phyloP scores from a whole-genome alignment of 2,329 filamentous ascomycete genomes.

The Aspergillus alliaceus region DNA sequence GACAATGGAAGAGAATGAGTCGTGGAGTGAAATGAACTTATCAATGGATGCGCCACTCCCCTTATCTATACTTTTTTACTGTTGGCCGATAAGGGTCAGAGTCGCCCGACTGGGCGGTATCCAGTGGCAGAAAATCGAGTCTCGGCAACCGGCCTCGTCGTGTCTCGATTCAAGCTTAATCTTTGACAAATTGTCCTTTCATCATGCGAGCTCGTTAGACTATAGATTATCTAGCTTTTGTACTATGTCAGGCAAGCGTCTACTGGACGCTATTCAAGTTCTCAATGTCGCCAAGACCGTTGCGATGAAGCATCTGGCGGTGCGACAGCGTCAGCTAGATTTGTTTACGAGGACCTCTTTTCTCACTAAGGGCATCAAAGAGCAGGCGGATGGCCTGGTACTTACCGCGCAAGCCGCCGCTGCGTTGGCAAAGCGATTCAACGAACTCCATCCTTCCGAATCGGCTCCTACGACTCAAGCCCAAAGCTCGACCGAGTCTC shows the following conservation, averaged over 20 bases:
- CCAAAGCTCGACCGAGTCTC: slow-evolving; percentile 14
- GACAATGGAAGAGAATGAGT: not conserved
- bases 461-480: slow-evolving; percentile 18
- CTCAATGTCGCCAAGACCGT: slow-evolving; percentile 69
- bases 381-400: slow-evolving; percentile 61
- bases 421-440: slow-evolving; percentile 58
- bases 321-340: slow-evolving; percentile 63
- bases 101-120: slow-evolving; percentile 12
- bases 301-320: slow-evolving; percentile 61
- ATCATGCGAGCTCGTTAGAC: slow-evolving; percentile 21
- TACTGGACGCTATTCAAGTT: slow-evolving; percentile 70
- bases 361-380: slow-evolving; percentile 62
- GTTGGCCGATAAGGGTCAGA: slow-evolving; percentile 8
- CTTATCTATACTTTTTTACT: slow-evolving; percentile 10
- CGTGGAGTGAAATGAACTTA: not conserved
- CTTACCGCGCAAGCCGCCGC: slow-evolving; percentile 62
- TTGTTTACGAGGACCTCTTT: slow-evolving; percentile 65
- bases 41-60: too few species aligned
- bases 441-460: slow-evolving; percentile 42
- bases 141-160: slow-evolving; percentile 9
- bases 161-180: not conserved
- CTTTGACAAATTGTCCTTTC: not conserved
- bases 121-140: slow-evolving; percentile 11
- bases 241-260: slow-evolving; percentile 59
- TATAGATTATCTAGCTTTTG: not conserved